Conservation (phyloP, 2,329 filamentous ascomycete species). For the Gliomastix tumulicola region DNA sequence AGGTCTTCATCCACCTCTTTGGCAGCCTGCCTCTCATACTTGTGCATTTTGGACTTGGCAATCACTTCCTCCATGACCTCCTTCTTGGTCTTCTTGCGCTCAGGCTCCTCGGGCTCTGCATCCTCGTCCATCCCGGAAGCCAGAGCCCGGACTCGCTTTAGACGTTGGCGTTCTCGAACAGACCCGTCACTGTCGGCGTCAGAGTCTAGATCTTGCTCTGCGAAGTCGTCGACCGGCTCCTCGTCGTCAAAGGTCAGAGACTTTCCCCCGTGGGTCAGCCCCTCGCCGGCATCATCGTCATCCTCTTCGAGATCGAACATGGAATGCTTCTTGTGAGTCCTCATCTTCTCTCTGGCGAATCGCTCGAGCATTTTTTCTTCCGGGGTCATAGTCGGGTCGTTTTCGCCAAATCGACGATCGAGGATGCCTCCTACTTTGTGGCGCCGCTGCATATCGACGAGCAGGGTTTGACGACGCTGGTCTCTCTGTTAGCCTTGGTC, state of each 20-base stretch:
- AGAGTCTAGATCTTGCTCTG: conserved; percentile 63
- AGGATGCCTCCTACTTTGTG: conserved; percentile 91
- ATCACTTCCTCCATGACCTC: conserved; percentile 98
- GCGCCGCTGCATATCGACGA: conserved; percentile 83
- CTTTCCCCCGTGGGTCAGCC: conserved; percentile 79
- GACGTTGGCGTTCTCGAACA: conserved; percentile 43
- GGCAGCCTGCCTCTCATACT: conserved; percentile 84
- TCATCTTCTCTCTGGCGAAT: conserved; percentile 83
- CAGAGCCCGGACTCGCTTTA: conserved; percentile 48
- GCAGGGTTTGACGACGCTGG: conserved; percentile 69
- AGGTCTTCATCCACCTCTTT: conserved; percentile 93
- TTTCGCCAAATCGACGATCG: conserved; percentile 91
- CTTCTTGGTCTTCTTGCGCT: conserved; percentile 88
- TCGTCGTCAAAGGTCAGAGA: conserved; percentile 57
- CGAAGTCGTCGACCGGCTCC: conserved; percentile 63
- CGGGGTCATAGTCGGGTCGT: conserved; percentile 86
- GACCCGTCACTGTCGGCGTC: conserved; percentile 52
- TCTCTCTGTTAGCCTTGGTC: not conserved
- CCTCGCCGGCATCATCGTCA: conserved; percentile 47
- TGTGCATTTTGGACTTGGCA: conserved; percentile 92
- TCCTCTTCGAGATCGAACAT: conserved; percentile 84
- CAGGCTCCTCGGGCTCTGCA: conserved; percentile 56
- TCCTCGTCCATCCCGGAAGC: conserved; percentile 34
- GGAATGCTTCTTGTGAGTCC: conserved; percentile 66
- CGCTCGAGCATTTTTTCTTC: conserved; percentile 89